Evolutionary conservation across 257 asterid genomes (phyloP), one percentile per base, ranked within the genome.

Genomic region (Galeopsis tetrahit): DNA sequence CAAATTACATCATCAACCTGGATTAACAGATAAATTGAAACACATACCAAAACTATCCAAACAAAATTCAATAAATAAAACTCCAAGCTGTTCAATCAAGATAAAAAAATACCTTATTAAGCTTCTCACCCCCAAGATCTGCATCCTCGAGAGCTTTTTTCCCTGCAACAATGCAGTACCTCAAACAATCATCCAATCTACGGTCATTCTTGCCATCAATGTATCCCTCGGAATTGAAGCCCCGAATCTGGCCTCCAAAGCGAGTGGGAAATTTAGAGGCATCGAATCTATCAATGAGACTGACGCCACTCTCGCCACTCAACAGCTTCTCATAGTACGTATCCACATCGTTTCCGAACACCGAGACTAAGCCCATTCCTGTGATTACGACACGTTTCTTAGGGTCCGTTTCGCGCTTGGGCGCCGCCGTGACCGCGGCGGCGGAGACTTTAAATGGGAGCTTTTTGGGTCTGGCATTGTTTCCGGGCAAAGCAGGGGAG

Each of bases 171-270:
- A 80, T 70, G 82, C 87, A 82, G 79, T 85, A 85, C 31, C 87
- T 78, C 76, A 85, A 67, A 44, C 84, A 80, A 78, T 82, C 85
- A 38, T 85, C 90, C 82, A 82, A 48, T 46, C 90, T 80, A 77
- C 90, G 82, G 62, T 85, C 90, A 57, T 80, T 82, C 81, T 85
- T 85, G 48, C 87, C 89, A 58, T 85, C 87, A 42, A 85, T 82
- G 71, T 82, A 85, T 0, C 87, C 89, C 53, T 82, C 87, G 2
- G 89, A 32, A 2, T 70, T 67, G 71, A 85, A 85, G 60, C 84
- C 89, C 2, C 89, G 76, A 78, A 85, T 85, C 87, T 85, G 89
- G 2, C 87, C 89, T 7, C 87, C 89, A 38, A 85, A 85, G 10
- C 89, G 85, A 17, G 89, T 85, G 33, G 89, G 87, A 35, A 82